These are phyloP conservation scores for Apiospora arundinis DNA, from an alignment of 2,329 filamentous ascomycete genomes.

Conservation along the genomic window DNA sequence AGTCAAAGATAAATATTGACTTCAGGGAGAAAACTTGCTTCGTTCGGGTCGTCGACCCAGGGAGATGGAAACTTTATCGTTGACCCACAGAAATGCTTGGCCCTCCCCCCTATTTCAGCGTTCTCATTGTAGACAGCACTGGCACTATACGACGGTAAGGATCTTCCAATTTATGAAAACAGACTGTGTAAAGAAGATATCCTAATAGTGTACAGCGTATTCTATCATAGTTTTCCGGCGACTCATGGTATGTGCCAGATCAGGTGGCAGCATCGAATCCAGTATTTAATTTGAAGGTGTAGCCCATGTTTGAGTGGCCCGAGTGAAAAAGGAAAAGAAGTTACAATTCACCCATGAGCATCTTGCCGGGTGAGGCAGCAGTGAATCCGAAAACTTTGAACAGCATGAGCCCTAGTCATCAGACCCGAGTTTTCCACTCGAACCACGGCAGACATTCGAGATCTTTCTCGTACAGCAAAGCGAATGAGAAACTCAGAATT, in stretches of 20 bases:
- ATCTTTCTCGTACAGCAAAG: background rate
- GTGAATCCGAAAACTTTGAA: background rate
- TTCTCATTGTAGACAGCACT: background rate
- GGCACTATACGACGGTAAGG: background rate
- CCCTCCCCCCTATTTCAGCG: slow-evolving; percentile 1
- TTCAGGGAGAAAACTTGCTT: background rate
- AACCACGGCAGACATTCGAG: background rate
- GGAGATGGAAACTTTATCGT: background rate
- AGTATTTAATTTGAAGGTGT: background rate
- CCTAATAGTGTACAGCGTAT: background rate
- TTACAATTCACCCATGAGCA: background rate
- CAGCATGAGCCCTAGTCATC: background rate
- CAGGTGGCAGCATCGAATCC: background rate
- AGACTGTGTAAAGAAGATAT: background rate
- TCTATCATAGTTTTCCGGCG: background rate
- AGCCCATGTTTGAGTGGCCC: background rate
- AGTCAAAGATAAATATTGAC: background rate
- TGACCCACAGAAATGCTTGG: background rate
- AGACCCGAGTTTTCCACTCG: background rate
- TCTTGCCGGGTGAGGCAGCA: background rate
- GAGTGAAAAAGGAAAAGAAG: background rate
- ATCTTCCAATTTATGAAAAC: background rate
- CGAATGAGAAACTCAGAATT: background rate
- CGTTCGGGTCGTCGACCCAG: background rate
- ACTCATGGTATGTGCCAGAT: background rate